Evolutionary conservation across 192 early-diverging fungal genomes (phyloP), one percentile per base, ranked within the genome.

Genomic region (Coemansia sp.): DNA sequence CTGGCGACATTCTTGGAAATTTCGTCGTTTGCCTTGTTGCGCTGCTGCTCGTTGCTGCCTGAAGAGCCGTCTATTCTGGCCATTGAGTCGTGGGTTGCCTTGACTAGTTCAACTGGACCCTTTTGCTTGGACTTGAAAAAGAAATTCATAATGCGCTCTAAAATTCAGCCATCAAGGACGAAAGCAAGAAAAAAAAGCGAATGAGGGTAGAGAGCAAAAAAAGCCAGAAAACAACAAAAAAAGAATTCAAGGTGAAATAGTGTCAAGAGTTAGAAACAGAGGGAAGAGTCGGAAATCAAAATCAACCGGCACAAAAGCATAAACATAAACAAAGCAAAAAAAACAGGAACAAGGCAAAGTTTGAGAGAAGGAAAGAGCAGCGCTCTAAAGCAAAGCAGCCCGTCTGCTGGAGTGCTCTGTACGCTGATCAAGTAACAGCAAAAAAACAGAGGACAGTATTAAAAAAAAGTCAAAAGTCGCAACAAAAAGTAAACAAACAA

Each of bases 1-100:
- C 86, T 80, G 40, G 92, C 84, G 18, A 99, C 84, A 75, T 93
- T 95, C 82, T 94, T 96, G 31, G 96, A 95, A 51, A 99, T 95
- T 40, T 99, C 97, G 75, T 99, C 96, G 72, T 93, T 94, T 31
- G 90, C 91, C 92, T 98, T 89, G 60, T 64, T 74, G 74, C 80
- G 80, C 71, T 77, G 80, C 40, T 82, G 75, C 58, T 82, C 75
- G 57, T 82, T 83, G 78, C 89, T 90, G 50, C 48, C 40, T 62
- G 52, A 64, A n/a, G 62, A 49, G 42, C 60, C 45, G 8, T 82
- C 80, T 32, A 96, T 79, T 68, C 87, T 91, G 28, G 83, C 76
- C 68, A 96, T 86, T 31, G 90, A 85, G 61, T 98, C 96, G 76
- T 92, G 94, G 58, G 91, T 89, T 75, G 87, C 86, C 73, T 85